Evolutionary conservation across 495 filamentous ascomycete species (phyloP).

Genomic region (Recurvomyces mirabilis): DNA sequence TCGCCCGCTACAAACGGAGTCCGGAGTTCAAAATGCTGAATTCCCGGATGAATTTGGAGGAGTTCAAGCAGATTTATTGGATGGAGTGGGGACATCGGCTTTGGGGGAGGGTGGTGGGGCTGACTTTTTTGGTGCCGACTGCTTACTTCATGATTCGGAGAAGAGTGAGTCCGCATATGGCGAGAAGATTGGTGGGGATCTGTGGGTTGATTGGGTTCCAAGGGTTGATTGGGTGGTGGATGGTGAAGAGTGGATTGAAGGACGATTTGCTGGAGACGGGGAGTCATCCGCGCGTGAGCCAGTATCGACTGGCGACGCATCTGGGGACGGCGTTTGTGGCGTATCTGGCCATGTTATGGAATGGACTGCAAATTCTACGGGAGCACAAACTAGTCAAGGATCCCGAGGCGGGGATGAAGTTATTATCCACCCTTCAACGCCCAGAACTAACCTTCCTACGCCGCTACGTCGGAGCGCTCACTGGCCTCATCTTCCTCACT

Average conservation of each 20-base stretch:
- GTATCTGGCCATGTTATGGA: conserved; percentile 89
- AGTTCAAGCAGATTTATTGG: conserved; percentile 97
- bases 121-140: conserved; percentile 79
- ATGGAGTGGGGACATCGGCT: conserved; percentile 98
- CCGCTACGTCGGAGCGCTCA: conserved; percentile 57
- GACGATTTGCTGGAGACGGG: conserved; percentile 91
- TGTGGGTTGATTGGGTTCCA: conserved; percentile 86
- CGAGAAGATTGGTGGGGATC: conserved; percentile 66
- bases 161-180: conserved; percentile 68
- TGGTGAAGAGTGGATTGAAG: conserved; percentile 91
- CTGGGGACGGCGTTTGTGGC: conserved; percentile 80
- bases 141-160: conserved; percentile 77
- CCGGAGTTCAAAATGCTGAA: conserved; percentile 89
- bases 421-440: conserved; percentile 47
- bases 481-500: conserved; percentile 70
- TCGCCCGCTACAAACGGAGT: conserved; percentile 77
- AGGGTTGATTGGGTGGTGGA: conserved; percentile 96
- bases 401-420: conserved; percentile 45
- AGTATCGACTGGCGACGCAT: conserved; percentile 86
- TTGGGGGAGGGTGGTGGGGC: conserved; percentile 86
- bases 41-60: conserved; percentile 75
- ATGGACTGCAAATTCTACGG: conserved; percentile 74
- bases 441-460: conserved; percentile 63
- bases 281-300: conserved; percentile 79
- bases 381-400: conserved; percentile 52